Base-by-base conservation (phyloP, 305 asterid species). In the Euphrasia arctica region DNA sequence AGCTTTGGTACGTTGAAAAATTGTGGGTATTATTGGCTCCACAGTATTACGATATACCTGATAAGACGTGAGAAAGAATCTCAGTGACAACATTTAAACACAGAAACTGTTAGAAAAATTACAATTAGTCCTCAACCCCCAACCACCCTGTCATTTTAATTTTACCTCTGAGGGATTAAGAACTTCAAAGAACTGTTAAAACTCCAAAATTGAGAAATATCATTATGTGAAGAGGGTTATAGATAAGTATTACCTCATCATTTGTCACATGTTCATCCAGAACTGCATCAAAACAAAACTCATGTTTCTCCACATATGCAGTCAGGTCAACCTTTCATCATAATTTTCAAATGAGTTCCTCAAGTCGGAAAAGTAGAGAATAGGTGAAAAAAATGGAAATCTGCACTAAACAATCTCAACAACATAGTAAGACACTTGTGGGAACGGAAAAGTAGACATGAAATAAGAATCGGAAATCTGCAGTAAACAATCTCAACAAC, bases 281-380 rank as follows among this genome's bases (percentile, higher is more conserved):
- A 74, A 94, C 98, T 47, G 99, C 99, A 78, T 94, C 99, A 78
- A 94, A 94, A 81, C 95, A 84, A 79, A 94, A 94, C 79, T 91
- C 99, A 22, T 94, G 99, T 75, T 84, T 94, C 79, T 94, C 99
- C 73, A 89, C 95, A 57, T 94, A 94, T 58, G 98, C 99, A 67
- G 99, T 94, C 88, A 94, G 83, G 77, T 94, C 99, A 70, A 94
- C 99, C 99, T 94, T 74, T 8, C 79, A 68, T 58, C 59, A 75
- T 22, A 62, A 79, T 57, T 66, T 66, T 51, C 75, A 70, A 70
- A 71, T 77, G 56, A 85, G 79, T 64, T 63, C 70, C 32, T 66
- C 65, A 54, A 41, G 39, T 67, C 64, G 60, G 58, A 58, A 57
- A 63, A 56, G 11, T 47, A 18, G 32, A 48, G 10, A 15, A 25